Percentiles rank a stretch among this genome's conserved stretches.
Conservation (phyloP, 192 early-diverging fungal species). For the Coemansia sp. region DNA sequence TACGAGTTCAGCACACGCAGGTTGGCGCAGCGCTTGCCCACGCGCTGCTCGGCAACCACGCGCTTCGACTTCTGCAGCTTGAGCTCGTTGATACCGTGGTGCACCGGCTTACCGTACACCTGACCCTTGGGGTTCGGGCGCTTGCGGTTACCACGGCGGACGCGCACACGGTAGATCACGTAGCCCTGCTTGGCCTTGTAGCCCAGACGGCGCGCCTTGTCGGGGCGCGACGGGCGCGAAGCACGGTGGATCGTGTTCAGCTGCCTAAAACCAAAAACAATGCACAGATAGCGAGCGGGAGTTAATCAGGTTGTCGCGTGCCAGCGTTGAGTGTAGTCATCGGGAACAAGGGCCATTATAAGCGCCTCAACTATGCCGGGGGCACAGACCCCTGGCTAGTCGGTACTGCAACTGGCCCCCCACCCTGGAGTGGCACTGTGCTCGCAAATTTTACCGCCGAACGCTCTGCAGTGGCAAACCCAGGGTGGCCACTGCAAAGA, state of each 20-base stretch:
- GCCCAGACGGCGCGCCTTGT: conserved; percentile 98
- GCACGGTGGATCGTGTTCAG: conserved; percentile 98
- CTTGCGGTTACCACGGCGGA: conserved; percentile 98
- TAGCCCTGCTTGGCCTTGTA: conserved; percentile 99
- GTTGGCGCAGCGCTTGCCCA: conserved; percentile 94
- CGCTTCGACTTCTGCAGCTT: conserved; percentile 97
- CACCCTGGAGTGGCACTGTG: conserved; percentile 16
- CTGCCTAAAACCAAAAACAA: conserved; percentile 60
- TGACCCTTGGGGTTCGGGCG: conserved; percentile 95
- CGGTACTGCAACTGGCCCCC: conserved; percentile 43
- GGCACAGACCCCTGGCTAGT: conserved; percentile 22
- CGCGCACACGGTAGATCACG: conserved; percentile 98
- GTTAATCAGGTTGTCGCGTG: conserved; percentile 4
- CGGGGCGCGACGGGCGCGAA: conserved; percentile 95
- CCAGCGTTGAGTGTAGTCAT: conserved; percentile 21
- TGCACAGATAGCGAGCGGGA: too few relatives aligned
- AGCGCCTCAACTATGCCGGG: conserved; percentile 50
- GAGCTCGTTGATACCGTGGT: conserved; percentile 98
- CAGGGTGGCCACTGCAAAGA: too few relatives aligned
- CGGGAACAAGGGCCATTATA: conserved; percentile 52
- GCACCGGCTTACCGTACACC: conserved; percentile 96
- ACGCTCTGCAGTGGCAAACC: too few relatives aligned
- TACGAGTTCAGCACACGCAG: conserved; percentile 99
- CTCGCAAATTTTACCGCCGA: conserved; percentile 50
- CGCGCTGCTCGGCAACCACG: conserved; percentile 95